These are phyloP conservation scores for Aspergillus sp. DNA, from an alignment of 2,329 filamentous ascomycete species.

Conservation along the genomic window DNA sequence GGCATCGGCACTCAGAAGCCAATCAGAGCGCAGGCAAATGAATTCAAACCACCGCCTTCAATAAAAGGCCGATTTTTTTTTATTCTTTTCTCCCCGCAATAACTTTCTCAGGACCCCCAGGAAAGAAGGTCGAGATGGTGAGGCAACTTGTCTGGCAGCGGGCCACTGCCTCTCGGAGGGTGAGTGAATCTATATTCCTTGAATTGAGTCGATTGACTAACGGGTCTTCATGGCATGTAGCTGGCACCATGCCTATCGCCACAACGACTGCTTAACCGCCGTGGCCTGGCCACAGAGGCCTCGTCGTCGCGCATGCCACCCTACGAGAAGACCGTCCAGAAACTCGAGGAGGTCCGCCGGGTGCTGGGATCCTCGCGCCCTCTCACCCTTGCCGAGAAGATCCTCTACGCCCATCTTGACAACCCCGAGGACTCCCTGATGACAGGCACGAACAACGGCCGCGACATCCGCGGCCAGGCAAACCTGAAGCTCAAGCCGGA, in stretches of 20 bases:
- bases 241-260: slow-evolving; percentile 29
- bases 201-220: slow-evolving; percentile 4
- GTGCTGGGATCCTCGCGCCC: slow-evolving; percentile 58
- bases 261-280: slow-evolving; percentile 22
- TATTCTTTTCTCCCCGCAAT: neutral
- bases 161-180: slow-evolving; percentile 31
- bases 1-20: neutral
- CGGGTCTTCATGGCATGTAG: slow-evolving; percentile 10
- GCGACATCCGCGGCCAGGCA: slow-evolving; percentile 73
- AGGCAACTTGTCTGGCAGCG: slow-evolving; percentile 35
- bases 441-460: slow-evolving; percentile 73
- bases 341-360: slow-evolving; percentile 66
- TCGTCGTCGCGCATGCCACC: slow-evolving; percentile 58
- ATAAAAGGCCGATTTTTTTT: neutral
- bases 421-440: slow-evolving; percentile 83
- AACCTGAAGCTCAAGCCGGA: slow-evolving; percentile 97
- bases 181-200: slow-evolving; percentile 15
- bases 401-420: slow-evolving; percentile 91
- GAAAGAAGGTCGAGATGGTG: slow-evolving; percentile 22
- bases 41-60: neutral
- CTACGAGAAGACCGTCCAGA: slow-evolving; percentile 73
- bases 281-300: slow-evolving; percentile 33
- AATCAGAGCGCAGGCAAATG: slow-evolving; percentile 1
- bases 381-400: slow-evolving; percentile 93
- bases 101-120: neutral